Conservation (phyloP, 345 rosid species). For the Reutealis trisperma region DNA sequence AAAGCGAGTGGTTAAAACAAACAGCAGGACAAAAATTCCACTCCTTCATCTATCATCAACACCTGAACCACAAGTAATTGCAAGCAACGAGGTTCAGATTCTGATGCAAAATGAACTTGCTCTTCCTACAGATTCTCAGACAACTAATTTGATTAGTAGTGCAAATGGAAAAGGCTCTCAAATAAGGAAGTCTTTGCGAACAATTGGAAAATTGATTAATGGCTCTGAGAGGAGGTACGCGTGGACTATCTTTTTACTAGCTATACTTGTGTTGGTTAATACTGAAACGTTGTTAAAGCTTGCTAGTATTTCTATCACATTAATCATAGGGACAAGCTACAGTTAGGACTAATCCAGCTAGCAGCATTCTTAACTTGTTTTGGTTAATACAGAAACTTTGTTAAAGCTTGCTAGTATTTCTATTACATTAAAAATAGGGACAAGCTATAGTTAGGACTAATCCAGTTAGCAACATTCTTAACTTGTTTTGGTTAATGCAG, state of each 20-base stretch:
- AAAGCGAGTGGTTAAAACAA: conserved; percentile 41
- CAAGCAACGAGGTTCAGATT: conserved; percentile 47
- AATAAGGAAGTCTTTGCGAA: conserved; percentile 76
- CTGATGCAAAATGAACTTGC: conserved; percentile 33
- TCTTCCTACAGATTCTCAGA: conserved; percentile 45
- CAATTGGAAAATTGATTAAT: conserved; percentile 80
- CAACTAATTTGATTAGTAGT: conserved; percentile 10
- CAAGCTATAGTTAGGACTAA: not conserved
- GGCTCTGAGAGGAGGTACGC: conserved; percentile 80
- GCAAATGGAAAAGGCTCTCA: conserved; percentile 69
- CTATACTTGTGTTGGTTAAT: no score
- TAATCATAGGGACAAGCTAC: not conserved
- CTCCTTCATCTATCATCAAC: conserved; percentile 57
- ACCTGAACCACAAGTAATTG: conserved; percentile 47
- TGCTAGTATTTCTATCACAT: not conserved
- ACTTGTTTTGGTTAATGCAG: no score
- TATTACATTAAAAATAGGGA: not conserved
- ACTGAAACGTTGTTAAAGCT: not conserved
- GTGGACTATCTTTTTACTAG: not conserved
- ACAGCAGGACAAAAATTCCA: conserved; percentile 49
- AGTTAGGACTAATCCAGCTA: not conserved
- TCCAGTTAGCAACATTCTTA: not conserved
- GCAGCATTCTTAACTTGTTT: no score
- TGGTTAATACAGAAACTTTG: no score
- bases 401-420: not conserved